These are phyloP conservation scores for Populus deltoides DNA, from an alignment of 345 rosid species.

Conservation along the genomic window DNA sequence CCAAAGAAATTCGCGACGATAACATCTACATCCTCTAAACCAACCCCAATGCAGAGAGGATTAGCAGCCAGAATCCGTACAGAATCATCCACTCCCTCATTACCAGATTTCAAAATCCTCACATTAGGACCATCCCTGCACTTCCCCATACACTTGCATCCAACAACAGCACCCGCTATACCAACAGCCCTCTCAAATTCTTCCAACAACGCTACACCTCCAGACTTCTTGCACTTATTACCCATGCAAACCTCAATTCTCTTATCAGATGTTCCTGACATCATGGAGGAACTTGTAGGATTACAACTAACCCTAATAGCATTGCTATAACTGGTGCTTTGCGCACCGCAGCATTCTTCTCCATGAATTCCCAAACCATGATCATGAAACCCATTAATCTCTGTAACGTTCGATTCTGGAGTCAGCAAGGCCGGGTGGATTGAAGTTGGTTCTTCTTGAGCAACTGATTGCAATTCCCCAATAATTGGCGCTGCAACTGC, in stretches of 20 bases:
- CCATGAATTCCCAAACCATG: neutral
- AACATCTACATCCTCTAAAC: conserved; percentile 55
- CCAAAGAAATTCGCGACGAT: conserved; percentile 48
- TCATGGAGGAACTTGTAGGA: neutral
- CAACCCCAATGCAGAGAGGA: conserved; percentile 60
- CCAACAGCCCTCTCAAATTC: conserved; percentile 14
- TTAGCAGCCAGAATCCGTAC: conserved; percentile 25
- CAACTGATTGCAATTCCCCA: neutral
- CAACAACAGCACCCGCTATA: conserved; percentile 8
- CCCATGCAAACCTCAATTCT: conserved; percentile 36
- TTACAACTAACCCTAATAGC: neutral
- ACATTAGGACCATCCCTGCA: conserved; percentile 28
- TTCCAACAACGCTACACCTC: conserved; percentile 15
- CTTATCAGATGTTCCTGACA: neutral
- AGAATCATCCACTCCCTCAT: neutral
- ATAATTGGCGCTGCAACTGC: neutral
- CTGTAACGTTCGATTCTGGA: neutral
- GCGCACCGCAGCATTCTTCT: neutral
- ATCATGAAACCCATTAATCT: neutral
- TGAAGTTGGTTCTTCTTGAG: neutral
- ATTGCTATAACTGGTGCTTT: neutral
- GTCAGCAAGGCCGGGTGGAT: neutral
- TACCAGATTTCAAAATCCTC: neutral
- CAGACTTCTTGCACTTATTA: conserved; percentile 27
- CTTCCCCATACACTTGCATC: conserved; percentile 27